These are phyloP conservation scores for Vickermania ingenoplastis DNA, from an alignment of 208 protist species.

Conservation along the genomic window DNA sequence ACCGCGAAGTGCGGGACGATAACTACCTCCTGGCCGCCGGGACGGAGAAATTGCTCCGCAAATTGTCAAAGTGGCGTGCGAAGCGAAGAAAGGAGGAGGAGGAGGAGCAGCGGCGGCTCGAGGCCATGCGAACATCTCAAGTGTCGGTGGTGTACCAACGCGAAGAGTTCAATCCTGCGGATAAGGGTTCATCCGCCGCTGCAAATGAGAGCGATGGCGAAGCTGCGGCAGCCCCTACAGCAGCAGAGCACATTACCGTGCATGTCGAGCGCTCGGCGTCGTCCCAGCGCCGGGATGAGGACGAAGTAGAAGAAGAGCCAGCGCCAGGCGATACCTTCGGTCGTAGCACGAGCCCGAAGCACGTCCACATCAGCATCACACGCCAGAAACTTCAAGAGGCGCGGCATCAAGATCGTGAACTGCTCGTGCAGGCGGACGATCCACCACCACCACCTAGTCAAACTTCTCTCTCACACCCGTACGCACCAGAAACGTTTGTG, in stretches of 20 bases:
- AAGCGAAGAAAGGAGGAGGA: neutral
- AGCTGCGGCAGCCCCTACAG: no score
- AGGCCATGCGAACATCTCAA: neutral
- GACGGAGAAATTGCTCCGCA: neutral
- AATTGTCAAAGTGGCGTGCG: neutral
- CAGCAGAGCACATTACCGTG: neutral
- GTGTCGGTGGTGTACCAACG: neutral
- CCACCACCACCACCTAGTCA: neutral
- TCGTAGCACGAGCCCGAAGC: neutral
- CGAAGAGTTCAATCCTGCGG: neutral
- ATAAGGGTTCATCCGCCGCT: no score
- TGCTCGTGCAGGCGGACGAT: neutral
- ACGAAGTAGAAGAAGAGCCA: no score
- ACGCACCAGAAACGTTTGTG: neutral
- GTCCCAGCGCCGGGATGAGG: no score
- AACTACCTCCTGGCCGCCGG: neutral
- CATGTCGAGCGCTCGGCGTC: no score
- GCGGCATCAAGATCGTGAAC: neutral
- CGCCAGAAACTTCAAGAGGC: neutral
- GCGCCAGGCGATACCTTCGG: no score
- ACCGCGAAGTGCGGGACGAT: neutral
- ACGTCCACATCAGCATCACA: neutral
- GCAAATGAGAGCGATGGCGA: neutral
- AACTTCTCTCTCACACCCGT: neutral
- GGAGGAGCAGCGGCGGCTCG: neutral